phyloP scores from a whole-genome alignment of 2,329 filamentous ascomycete genomes.

The Monosporascus ibericus region DNA sequence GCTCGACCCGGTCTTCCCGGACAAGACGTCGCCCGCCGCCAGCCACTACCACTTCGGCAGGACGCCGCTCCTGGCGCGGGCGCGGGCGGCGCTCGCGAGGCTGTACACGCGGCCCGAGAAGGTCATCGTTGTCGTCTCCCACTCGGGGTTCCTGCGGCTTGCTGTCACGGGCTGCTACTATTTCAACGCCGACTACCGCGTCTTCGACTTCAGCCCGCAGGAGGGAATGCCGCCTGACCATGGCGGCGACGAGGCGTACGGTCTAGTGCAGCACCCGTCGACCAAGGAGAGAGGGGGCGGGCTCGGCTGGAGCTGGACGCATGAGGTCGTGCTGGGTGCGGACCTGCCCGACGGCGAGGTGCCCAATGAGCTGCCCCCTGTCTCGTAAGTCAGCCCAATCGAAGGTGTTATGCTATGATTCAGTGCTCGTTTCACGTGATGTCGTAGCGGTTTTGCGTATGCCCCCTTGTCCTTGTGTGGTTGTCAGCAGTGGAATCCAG shows the following conservation, averaged over 20 bases:
- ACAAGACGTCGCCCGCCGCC: conserved; percentile 48
- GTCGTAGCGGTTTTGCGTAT: too few relatives aligned
- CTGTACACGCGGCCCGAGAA: conserved; percentile 51
- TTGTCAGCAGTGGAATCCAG: too few relatives aligned
- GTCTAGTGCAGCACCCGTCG: conserved; percentile 41
- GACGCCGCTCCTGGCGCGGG: conserved; percentile 48
- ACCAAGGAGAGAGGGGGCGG: conserved; percentile 43
- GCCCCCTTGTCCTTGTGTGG: too few relatives aligned
- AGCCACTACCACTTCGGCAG: conserved; percentile 47
- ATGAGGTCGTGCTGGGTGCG: conserved; percentile 31
- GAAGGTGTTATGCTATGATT: background rate
- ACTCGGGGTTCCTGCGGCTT: conserved; percentile 57
- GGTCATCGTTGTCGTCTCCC: conserved; percentile 58
- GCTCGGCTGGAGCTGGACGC: conserved; percentile 40
- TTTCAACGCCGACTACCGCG: conserved; percentile 58
- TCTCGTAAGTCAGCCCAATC: background rate
- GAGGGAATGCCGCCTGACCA: conserved; percentile 1
- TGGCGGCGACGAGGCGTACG: conserved; percentile 17
- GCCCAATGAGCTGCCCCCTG: conserved; percentile 6
- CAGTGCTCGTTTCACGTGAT: too few relatives aligned
- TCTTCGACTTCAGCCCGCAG: conserved; percentile 45
- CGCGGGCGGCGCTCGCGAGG: conserved; percentile 40
- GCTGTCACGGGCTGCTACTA: conserved; percentile 50
- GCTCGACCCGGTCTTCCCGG: conserved; percentile 55
- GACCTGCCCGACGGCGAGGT: conserved; percentile 29